A percentile compares a stretch with the other conserved stretches of the same genome.
phyloP scores from a whole-genome alignment of 805 yeast genomes.

The Teunomyces stri region DNA sequence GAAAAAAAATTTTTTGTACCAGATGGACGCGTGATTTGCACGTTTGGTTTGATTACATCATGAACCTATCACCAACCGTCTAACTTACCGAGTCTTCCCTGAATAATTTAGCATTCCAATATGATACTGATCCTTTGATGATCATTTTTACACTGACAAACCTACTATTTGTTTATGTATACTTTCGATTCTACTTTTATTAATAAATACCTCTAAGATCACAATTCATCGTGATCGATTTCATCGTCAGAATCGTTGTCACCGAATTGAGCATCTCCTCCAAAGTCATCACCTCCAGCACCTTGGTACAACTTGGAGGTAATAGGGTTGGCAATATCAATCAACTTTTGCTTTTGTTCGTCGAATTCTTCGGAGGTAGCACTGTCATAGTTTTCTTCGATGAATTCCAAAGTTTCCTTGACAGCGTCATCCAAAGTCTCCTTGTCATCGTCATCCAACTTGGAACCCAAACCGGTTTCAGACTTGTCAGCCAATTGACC shows the following conservation, averaged over 20 bases:
- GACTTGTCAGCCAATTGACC: constrained; percentile 39
- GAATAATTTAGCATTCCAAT: too few relatives aligned
- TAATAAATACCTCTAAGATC: constrained; percentile 9
- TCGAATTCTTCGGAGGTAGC: constrained; percentile 92
- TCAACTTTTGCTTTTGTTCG: constrained; percentile 82
- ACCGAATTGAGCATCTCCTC: constrained; percentile 36
- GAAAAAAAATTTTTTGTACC: constrained; percentile 13
- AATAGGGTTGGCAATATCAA: constrained; percentile 85
- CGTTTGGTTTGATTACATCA: not conserved
- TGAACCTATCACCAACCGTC: not conserved
- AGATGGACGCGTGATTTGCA: constrained; percentile 11
- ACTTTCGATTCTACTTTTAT: not conserved
- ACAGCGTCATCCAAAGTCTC: constrained; percentile 85
- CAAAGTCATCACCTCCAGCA: constrained; percentile 46
- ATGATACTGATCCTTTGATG: too few relatives aligned
- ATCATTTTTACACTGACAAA: too few relatives aligned
- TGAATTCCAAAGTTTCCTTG: constrained; percentile 81
- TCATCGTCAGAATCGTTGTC: constrained; percentile 45
- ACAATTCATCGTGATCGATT: constrained; percentile 46
- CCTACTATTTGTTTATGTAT: not conserved
- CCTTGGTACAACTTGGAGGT: constrained; percentile 71
- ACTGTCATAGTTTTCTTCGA: constrained; percentile 79
- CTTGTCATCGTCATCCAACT: constrained; percentile 86
- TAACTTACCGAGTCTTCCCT: not conserved
- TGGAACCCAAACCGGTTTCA: constrained; percentile 59